phyloP scores from a whole-genome alignment of 352 stramenopile species.

The Peronospora belbahrii region DNA sequence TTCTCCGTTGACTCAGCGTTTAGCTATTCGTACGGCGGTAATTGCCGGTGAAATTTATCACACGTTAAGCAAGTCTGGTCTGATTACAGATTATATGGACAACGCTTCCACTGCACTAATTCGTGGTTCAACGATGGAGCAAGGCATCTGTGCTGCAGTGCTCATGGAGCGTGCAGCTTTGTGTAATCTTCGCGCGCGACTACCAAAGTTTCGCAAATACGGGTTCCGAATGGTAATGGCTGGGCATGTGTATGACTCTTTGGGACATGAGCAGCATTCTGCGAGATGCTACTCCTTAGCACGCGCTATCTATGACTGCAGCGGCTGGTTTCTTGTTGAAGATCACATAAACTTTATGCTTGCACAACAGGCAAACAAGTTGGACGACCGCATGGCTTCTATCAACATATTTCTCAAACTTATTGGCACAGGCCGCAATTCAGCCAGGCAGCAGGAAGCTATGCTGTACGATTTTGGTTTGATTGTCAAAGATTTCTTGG shows the following conservation, averaged over 20 bases:
- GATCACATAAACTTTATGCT: constrained; percentile 87
- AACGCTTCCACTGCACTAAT: constrained; percentile 75
- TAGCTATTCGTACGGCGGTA: constrained; percentile 58
- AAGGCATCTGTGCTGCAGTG: constrained; percentile 77
- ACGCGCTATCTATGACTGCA: constrained; percentile 71
- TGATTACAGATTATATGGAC: constrained; percentile 86
- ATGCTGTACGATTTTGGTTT: constrained; percentile 79
- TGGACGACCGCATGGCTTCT: constrained; percentile 70
- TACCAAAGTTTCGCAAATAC: constrained; percentile 82
- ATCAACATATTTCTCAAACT: constrained; percentile 84
- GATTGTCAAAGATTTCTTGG: constrained; percentile 75
- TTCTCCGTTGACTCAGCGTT: constrained; percentile 34
- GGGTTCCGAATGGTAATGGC: constrained; percentile 88
- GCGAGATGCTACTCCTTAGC: constrained; percentile 77
- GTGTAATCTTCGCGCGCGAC: constrained; percentile 61
- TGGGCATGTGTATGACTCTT: constrained; percentile 71
- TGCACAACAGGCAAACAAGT: constrained; percentile 67
- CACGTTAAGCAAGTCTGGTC: constrained; percentile 55
- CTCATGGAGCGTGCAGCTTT: constrained; percentile 72
- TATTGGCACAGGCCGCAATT: constrained; percentile 75
- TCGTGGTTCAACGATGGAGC: constrained; percentile 76
- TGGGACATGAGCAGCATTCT: constrained; percentile 64
- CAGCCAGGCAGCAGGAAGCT: constrained; percentile 72
- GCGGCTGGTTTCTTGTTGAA: constrained; percentile 80
- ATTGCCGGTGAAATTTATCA: constrained; percentile 80